Evolutionary conservation across 2,329 filamentous ascomycete species (phyloP).

Genomic region (Domatiomyces catenatus): DNA sequence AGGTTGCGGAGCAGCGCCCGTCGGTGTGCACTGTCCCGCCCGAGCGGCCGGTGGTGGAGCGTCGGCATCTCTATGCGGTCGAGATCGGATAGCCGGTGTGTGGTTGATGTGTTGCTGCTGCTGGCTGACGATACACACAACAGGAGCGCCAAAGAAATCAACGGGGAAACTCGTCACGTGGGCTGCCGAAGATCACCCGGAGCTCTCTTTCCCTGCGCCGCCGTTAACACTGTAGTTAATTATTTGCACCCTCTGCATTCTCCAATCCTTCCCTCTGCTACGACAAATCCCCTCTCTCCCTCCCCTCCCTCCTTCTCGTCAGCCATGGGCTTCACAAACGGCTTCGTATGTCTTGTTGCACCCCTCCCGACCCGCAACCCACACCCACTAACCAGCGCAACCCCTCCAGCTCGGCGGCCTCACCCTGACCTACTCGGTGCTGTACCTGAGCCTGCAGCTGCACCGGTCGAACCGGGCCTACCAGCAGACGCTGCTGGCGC

Average conservation of each 20-base stretch:
- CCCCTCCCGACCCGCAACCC: not conserved
- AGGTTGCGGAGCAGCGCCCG: slow-evolving; percentile 88
- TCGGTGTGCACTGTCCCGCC: slow-evolving; percentile 71
- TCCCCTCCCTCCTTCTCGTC: not conserved
- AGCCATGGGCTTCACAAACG: slow-evolving; percentile 56
- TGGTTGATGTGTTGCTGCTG: too few species aligned
- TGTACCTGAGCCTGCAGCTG: slow-evolving; percentile 56
- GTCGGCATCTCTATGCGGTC: slow-evolving; percentile 22
- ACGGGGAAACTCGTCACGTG: not conserved
- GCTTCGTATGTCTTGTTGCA: slow-evolving; percentile 45
- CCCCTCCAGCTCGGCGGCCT: slow-evolving; percentile 52
- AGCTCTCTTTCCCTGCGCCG: not conserved
- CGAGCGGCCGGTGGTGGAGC: slow-evolving; percentile 77
- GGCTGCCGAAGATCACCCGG: not conserved
- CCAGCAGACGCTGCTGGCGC: slow-evolving; percentile 30
- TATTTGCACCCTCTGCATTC: not conserved
- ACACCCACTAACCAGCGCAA: not conserved
- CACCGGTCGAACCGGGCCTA: slow-evolving; percentile 52
- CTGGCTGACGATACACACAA: too few species aligned
- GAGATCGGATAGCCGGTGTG: too few species aligned
- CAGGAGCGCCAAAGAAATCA: slow-evolving; percentile 1
- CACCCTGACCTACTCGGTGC: slow-evolving; percentile 55
- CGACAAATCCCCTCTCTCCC: too few species aligned
- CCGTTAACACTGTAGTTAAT: not conserved
- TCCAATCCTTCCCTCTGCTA: not conserved